Base-by-base conservation (phyloP, 1,284 basidiomycete genomes). In the Earliella scabrosa region DNA sequence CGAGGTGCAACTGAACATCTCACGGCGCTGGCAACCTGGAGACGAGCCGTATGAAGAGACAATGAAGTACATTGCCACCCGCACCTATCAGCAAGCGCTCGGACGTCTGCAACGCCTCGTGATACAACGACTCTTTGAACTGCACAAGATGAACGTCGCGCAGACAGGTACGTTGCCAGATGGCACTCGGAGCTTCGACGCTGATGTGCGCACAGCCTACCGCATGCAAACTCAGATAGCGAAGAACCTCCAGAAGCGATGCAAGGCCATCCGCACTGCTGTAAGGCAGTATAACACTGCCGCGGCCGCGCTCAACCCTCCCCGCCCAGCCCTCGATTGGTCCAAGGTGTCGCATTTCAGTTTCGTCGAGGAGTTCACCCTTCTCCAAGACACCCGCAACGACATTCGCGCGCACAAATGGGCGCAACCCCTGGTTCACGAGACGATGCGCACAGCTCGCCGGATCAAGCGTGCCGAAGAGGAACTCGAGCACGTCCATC, bases 311-410 rank as follows among this genome's bases (percentile, higher is more conserved):
- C 62, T 70, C 21, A 50, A 47, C 3, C 73, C 71, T 4, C 66
- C 71, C 2, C 60, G 62, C n/a, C n/a, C n/a, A n/a, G n/a, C n/a
- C n/a, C n/a, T n/a, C n/a, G n/a, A n/a, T n/a, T n/a, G 0, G 63
- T 72, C 57, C 49, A 58, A 1, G 75, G 75, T 45, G 56, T 77
- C 1, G 70, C 67, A n/a, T n/a, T n/a, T n/a, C n/a, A n/a, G n/a
- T n/a, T n/a, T n/a, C n/a, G n/a, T n/a, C n/a, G n/a, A n/a, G 2
- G 70, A 78, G 35, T 76, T 78, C 52, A 58, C 64, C 14, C 66
- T 78, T 0, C 66, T 79, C 0, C 59, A 67, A 4, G 67, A 72
- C 31, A 67, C 67, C 0, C 60, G 61, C 2, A 61, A 69, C 32
- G 70, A 76, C 36, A 51, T 76, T 2, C 59, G 43, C 1, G 46